Percentiles rank a stretch among this genome's conserved stretches.
Evolutionary conservation across 805 yeast genomes (phyloP).

Genomic region (Candida sanyiensis): DNA sequence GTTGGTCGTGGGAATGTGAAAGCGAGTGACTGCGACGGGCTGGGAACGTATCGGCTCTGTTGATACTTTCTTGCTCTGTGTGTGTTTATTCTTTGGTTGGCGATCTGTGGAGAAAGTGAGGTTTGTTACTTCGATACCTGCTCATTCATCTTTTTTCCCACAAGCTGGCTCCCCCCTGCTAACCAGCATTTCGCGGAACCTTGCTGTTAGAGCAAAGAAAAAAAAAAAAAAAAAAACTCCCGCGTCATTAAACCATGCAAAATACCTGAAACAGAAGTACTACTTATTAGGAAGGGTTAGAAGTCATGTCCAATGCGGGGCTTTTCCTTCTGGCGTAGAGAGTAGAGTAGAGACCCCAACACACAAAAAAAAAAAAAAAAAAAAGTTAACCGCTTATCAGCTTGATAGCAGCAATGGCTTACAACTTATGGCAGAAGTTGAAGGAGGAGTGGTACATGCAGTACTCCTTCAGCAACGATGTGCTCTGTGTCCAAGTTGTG

Average conservation of each 20-base stretch:
- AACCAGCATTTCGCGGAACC: conserved; percentile 4
- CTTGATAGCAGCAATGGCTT: not conserved
- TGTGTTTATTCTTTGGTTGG: not conserved
- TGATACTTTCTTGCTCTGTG: not conserved
- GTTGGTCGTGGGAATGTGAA: not conserved
- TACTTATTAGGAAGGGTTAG: no score
- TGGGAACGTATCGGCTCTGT: no score
- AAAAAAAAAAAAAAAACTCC: not conserved
- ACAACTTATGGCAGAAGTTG: not conserved
- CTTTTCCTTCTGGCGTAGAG: not conserved
- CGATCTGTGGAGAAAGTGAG: not conserved
- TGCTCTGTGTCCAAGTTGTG: conserved; percentile 2
- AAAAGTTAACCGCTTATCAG: no score
- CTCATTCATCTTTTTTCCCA: no score
- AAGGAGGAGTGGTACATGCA: not conserved
- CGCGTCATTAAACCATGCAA: conserved; percentile 1
- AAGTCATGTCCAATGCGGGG: not conserved
- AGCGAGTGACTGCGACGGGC: conserved; percentile 2
- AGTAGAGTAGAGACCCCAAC: no score
- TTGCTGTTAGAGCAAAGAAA: no score
- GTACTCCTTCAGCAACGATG: not conserved
- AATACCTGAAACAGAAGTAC: not conserved
- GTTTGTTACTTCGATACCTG: no score
- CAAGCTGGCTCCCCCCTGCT: no score
- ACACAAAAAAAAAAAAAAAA: no score